Evolutionary conservation across 768 basidiomycete genomes (phyloP).

Genomic region (Cystoderma amianthinum): DNA sequence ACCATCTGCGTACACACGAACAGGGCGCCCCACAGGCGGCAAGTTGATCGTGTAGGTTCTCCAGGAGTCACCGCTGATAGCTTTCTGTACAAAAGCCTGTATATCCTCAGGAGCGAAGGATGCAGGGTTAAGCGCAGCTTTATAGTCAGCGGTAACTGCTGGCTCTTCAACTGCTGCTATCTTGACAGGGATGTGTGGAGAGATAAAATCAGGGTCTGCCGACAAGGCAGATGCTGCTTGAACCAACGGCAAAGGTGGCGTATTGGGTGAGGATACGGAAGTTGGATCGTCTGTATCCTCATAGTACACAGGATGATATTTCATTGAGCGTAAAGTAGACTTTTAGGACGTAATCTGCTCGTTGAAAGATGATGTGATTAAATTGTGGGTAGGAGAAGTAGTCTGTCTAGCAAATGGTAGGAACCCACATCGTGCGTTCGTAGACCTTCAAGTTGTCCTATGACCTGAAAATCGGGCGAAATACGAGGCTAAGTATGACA

Average conservation of each 20-base stretch:
- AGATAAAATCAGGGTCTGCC: constrained; percentile 26
- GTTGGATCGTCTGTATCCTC: constrained; percentile 34
- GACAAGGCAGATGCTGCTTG: constrained; percentile 8
- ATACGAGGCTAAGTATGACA: constrained; percentile 2
- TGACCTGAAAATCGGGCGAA: constrained; percentile 38
- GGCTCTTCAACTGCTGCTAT: constrained; percentile 29
- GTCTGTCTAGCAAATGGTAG: constrained; percentile 37
- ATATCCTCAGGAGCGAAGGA: constrained; percentile 74
- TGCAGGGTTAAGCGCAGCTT: constrained; percentile 53
- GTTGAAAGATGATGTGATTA: constrained; percentile 8
- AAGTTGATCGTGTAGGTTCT: constrained; percentile 78
- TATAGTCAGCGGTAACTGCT: constrained; percentile 27
- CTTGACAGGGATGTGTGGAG: constrained; percentile 13
- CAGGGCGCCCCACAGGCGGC: constrained; percentile 72
- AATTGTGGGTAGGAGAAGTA: constrained; percentile 14
- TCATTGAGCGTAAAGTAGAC: constrained; percentile 21
- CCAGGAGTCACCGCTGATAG: constrained; percentile 63
- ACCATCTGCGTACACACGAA: constrained; percentile 95
- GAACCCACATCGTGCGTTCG: constrained; percentile 69
- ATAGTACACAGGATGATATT: constrained; percentile 41
- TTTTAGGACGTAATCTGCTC: neutral
- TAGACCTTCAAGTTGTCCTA: constrained; percentile 82
- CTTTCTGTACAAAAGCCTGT: constrained; percentile 65
- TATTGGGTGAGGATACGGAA: constrained; percentile 46
- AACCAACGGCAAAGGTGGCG: constrained; percentile 24